Percentiles rank a stretch among this genome's conserved stretches.
These are phyloP conservation scores for Metschnikowia orientalis DNA, from an alignment of 805 yeast genomes.

Conservation along the genomic window DNA sequence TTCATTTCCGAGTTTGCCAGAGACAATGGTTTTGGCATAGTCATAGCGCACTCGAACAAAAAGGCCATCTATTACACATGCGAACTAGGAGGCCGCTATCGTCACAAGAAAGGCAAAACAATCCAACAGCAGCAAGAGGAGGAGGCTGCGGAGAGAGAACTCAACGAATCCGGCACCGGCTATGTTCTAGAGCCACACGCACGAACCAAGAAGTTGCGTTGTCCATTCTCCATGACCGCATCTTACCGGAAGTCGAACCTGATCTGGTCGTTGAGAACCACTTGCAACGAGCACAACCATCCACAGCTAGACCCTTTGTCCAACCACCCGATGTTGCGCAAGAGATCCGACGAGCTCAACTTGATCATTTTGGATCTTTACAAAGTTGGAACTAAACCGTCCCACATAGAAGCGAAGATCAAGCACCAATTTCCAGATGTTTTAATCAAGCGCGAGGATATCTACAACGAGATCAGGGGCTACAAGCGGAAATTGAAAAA, in stretches of 20 bases:
- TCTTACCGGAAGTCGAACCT: slow-evolving; percentile 46
- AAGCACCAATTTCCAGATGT: slow-evolving; percentile 50
- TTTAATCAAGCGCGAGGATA: slow-evolving; percentile 53
- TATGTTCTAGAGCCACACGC: slow-evolving; percentile 38
- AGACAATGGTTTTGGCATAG: slow-evolving; percentile 56
- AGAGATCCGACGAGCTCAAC: slow-evolving; percentile 50
- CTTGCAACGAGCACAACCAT: slow-evolving; percentile 56
- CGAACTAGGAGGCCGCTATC: slow-evolving; percentile 53
- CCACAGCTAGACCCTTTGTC: slow-evolving; percentile 53
- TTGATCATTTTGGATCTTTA: slow-evolving; percentile 48
- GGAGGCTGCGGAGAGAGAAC: slow-evolving; percentile 19
- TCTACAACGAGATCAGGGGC: slow-evolving; percentile 54
- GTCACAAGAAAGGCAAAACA: slow-evolving; percentile 42
- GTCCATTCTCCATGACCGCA: slow-evolving; percentile 60
- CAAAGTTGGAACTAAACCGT: slow-evolving; percentile 53
- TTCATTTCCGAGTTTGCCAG: slow-evolving; percentile 54
- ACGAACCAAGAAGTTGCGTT: slow-evolving; percentile 48
- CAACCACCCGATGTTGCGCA: slow-evolving; percentile 54
- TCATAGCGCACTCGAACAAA: slow-evolving; percentile 54
- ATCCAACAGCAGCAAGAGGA: slow-evolving; percentile 21
- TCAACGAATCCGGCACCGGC: slow-evolving; percentile 28
- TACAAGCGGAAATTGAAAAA: slow-evolving; percentile 48
- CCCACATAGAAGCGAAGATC: slow-evolving; percentile 49
- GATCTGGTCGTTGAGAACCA: slow-evolving; percentile 49
- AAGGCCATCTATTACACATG: slow-evolving; percentile 59